A percentile compares a stretch with the other conserved stretches of the same genome.
Conservation (phyloP, 306 rosid species). For the Malus sylvestris region DNA sequence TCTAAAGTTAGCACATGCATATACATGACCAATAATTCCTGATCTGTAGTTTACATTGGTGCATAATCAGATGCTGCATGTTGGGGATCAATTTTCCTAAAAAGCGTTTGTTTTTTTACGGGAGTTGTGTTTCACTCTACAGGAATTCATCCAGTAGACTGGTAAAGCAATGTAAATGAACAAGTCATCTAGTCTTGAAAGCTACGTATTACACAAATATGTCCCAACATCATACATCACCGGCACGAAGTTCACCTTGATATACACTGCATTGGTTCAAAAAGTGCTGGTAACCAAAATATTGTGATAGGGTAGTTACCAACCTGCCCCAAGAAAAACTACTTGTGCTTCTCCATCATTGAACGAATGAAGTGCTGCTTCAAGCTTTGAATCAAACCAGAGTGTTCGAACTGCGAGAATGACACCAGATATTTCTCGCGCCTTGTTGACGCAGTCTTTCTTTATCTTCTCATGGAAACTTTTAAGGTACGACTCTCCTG, state of each 20-base stretch:
- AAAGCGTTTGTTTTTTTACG: not conserved
- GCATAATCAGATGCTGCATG: not conserved
- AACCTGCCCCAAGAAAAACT: constrained; percentile 96
- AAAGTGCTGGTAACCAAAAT: constrained; percentile 9
- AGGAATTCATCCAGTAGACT: not conserved
- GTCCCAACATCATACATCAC: not conserved
- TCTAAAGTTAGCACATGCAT: not conserved
- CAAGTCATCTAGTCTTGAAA: not conserved
- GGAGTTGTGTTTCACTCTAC: not conserved
- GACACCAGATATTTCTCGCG: constrained; percentile 82
- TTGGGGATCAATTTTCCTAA: not conserved
- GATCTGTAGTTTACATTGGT: not conserved
- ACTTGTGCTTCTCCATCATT: constrained; percentile 62
- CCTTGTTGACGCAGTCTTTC: constrained; percentile 70
- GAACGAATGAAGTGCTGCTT: constrained; percentile 52
- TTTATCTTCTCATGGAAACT: constrained; percentile 79
- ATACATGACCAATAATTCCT: not conserved
- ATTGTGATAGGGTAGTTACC: constrained; percentile 13
- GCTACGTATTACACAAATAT: not conserved
- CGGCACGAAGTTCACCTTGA: not conserved
- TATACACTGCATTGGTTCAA: not conserved
- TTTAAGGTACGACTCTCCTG: constrained; percentile 74
- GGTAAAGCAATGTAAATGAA: constrained; percentile 5
- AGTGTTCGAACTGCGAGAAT: constrained; percentile 89
- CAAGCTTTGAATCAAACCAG: constrained; percentile 78